Base-by-base conservation (phyloP, 768 basidiomycete species). In the Rhizopogon vesiculosus region DNA sequence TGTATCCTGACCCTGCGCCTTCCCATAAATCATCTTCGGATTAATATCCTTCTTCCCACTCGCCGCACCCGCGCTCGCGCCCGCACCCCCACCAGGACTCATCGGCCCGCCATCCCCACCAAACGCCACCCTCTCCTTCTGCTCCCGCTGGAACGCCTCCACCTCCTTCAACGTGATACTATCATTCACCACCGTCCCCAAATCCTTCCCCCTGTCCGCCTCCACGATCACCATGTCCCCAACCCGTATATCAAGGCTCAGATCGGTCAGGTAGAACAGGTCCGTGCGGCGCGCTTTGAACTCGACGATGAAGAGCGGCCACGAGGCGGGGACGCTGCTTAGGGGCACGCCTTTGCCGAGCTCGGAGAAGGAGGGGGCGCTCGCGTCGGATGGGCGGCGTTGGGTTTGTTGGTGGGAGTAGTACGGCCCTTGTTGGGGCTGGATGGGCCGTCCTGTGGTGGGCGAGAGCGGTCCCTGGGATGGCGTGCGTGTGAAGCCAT, bases 201-300 rank as follows among this genome's bases (percentile, higher is more conserved):
- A 66, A 73, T 97, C 95, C 66, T 87, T 89, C 13, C 96, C 96
- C 28, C 96, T 79, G 68, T 98, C 96, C 29, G 93, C 96, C 70
- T 98, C 96, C 16, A 98, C 96, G 59, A 98, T 93, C 58, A 98
- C 96, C 39, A 93, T 75, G 66, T 98, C 96, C 2, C 93, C 96
- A 19, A 89, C 85, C 6, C 84, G 81, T 58, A 98, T 84, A 38
- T 79, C 74, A 40, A 82, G 64, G 62, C 77, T 65, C 57, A 79
- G 76, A 64, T 95, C 90, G 0, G 86, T 88, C 58, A 87, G 79
- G 70, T 97, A 98, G 73, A 94, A 98, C 28, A 99, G 74, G 69
- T 98, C 96, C 59, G 93, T 93, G 41, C 96, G 84, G 0, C 93
- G 93, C 0, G 95, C 95, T 73, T 98, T 99, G 80, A 99, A 99